Evolutionary conservation across 202 grass and related monocot genomes (phyloP).

Genomic region (Schoenoplectus tabernaemontani): DNA sequence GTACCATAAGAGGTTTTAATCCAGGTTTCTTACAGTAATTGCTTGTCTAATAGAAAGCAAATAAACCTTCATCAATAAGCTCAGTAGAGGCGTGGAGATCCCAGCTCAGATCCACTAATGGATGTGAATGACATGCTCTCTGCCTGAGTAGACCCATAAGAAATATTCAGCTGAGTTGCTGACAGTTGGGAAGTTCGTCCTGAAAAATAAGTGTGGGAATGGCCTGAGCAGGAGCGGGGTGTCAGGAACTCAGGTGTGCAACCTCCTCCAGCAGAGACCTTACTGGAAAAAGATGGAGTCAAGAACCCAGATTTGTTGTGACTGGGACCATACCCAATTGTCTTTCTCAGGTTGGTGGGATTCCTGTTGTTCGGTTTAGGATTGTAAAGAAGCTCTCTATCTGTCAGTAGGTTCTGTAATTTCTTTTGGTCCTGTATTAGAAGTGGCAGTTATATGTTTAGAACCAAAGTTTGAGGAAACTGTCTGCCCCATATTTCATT

Average conservation of each 20-base stretch:
- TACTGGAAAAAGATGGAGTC: constrained; percentile 41
- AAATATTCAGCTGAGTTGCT: constrained; percentile 39
- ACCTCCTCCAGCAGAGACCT: constrained; percentile 37
- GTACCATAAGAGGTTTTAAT: neutral
- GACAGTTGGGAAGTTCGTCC: constrained; percentile 38
- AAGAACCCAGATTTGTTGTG: constrained; percentile 61
- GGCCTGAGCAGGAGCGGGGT: constrained; percentile 56
- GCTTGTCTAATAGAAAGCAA: neutral
- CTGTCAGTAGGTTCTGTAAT: constrained; percentile 59
- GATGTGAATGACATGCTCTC: constrained; percentile 79
- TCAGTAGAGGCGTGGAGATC: constrained; percentile 19
- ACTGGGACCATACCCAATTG: constrained; percentile 43
- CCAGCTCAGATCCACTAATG: constrained; percentile 68
- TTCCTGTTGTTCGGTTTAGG: constrained; percentile 57
- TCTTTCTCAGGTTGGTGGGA: constrained; percentile 57
- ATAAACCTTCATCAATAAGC: neutral
- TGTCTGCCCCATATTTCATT: neutral
- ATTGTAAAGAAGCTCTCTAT: constrained; percentile 65
- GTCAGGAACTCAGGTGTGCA: constrained; percentile 64
- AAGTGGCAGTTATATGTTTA: neutral
- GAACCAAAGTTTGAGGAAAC: neutral
- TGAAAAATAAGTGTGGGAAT: constrained; percentile 49
- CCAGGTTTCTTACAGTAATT: neutral
- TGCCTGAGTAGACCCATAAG: constrained; percentile 39
- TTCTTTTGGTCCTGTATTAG: constrained; percentile 77